Conservation (phyloP, 2,329 filamentous ascomycete genomes). For the Cyphellophora europaea region DNA sequence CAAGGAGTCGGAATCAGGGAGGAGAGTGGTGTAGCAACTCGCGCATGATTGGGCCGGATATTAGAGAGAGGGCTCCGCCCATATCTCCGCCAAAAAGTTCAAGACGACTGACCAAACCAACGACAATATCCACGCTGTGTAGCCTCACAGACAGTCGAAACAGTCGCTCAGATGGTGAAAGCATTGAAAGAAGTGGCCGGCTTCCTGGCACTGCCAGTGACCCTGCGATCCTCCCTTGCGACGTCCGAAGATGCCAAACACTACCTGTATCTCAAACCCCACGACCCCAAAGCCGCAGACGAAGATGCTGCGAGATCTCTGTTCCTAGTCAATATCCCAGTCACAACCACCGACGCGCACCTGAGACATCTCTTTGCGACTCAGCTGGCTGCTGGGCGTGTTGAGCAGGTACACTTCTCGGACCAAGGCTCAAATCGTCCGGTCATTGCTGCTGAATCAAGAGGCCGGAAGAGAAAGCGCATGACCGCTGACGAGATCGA, state of each 20-base stretch:
- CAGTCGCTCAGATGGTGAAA: no score
- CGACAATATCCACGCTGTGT: no score
- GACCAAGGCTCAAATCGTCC: slow-evolving; percentile 20
- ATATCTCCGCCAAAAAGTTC: no score
- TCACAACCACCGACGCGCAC: slow-evolving; percentile 70
- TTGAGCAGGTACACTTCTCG: slow-evolving; percentile 67
- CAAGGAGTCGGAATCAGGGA: no score
- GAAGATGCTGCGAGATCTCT: slow-evolving; percentile 67
- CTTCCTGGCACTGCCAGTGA: slow-evolving; percentile 61
- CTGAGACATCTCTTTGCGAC: slow-evolving; percentile 66
- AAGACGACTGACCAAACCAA: no score
- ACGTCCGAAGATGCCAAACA: slow-evolving; percentile 59
- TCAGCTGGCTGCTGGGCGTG: slow-evolving; percentile 66
- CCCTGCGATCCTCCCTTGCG: slow-evolving; percentile 54
- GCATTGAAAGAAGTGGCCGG: no score
- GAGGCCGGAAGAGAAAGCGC: slow-evolving; percentile 47
- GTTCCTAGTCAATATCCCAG: slow-evolving; percentile 83
- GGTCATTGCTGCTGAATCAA: slow-evolving; percentile 2
- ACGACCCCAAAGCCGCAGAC: slow-evolving; percentile 69
- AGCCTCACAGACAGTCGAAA: no score
- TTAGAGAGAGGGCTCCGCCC: no score
- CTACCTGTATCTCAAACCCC: slow-evolving; percentile 77
- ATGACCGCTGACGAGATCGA: slow-evolving; percentile 39
- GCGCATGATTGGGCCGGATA: no score
- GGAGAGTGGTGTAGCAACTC: no score